Percentiles rank a stretch among this genome's conserved stretches.
Evolutionary conservation across 768 basidiomycete species (phyloP).

Genomic region (Calocybe indica): DNA sequence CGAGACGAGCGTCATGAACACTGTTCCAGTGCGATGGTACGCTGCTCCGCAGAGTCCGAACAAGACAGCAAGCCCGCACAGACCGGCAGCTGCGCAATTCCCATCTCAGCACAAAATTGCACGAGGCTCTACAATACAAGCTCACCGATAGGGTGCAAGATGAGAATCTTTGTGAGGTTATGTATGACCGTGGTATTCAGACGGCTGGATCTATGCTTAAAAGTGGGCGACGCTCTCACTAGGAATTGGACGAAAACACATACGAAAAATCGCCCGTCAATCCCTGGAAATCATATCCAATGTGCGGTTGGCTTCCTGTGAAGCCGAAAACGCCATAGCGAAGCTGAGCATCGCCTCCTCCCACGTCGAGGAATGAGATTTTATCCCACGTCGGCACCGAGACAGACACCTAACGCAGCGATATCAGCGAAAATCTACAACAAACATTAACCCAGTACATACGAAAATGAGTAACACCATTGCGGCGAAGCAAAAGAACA

Average conservation of each 20-base stretch:
- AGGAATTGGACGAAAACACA: background rate
- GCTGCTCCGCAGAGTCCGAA: constrained; percentile 61
- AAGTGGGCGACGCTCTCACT: background rate
- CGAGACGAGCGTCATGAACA: constrained; percentile 68
- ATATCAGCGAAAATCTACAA: background rate
- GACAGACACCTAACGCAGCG: constrained; percentile 49
- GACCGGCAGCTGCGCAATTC: constrained; percentile 43
- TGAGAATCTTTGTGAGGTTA: constrained; percentile 67
- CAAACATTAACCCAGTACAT: constrained; percentile 18
- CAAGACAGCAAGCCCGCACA: constrained; percentile 58
- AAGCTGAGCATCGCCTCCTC: constrained; percentile 25
- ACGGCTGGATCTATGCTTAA: constrained; percentile 10
- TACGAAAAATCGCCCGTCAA: no score
- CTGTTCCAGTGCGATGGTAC: constrained; percentile 68
- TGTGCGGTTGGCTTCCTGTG: constrained; percentile 44
- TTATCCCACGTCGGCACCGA: constrained; percentile 70
- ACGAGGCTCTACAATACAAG: background rate
- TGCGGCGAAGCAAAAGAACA: constrained; percentile 69
- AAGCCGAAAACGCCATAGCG: constrained; percentile 78
- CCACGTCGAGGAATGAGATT: constrained; percentile 62
- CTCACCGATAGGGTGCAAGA: constrained; percentile 77
- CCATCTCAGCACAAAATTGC: no score
- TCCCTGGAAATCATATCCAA: constrained; percentile 53
- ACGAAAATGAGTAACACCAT: constrained; percentile 67
- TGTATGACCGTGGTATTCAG: constrained; percentile 51